Evolutionary conservation across 495 filamentous ascomycete genomes (phyloP).

Genomic region (Aspergillus bertholletiae): DNA sequence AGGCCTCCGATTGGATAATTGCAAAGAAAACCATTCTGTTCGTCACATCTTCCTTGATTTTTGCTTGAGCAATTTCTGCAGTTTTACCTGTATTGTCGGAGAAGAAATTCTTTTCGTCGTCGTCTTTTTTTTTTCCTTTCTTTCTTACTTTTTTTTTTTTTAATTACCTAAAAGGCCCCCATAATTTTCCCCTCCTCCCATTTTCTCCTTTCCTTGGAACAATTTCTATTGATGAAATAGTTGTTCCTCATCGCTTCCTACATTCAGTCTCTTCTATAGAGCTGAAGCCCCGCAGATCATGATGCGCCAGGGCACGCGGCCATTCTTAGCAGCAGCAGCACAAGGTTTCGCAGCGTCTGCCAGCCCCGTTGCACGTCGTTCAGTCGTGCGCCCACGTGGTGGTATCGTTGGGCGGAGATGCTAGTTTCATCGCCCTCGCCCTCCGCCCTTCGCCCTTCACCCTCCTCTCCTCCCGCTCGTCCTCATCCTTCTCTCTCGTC

Average conservation of each 20-base stretch:
- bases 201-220: conserved; percentile 1
- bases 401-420: conserved; percentile 39
- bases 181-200: not conserved
- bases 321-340: conserved; percentile 15
- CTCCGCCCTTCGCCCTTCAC: conserved; percentile 34
- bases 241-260: conserved; percentile 2
- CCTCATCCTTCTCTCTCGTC: conserved; percentile 18
- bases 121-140: too few relatives aligned
- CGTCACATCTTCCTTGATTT: not conserved
- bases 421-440: conserved; percentile 48
- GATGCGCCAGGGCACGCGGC: conserved; percentile 22
- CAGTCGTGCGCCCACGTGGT: conserved; percentile 47
- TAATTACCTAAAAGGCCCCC: not conserved
- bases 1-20: not conserved
- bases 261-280: conserved; percentile 7
- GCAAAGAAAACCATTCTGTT: not conserved
- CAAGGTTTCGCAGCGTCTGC: conserved; percentile 34
- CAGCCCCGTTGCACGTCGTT: conserved; percentile 29
- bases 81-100: not conserved
- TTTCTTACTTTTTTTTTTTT: not conserved
- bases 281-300: conserved; percentile 18
- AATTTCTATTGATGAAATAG: not conserved
- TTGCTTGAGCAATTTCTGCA: not conserved
- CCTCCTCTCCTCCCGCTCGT: conserved; percentile 24
- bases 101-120: not conserved